Evolutionary conservation across 495 filamentous ascomycete species (phyloP).

Genomic region (Xylaria bambusicola): DNA sequence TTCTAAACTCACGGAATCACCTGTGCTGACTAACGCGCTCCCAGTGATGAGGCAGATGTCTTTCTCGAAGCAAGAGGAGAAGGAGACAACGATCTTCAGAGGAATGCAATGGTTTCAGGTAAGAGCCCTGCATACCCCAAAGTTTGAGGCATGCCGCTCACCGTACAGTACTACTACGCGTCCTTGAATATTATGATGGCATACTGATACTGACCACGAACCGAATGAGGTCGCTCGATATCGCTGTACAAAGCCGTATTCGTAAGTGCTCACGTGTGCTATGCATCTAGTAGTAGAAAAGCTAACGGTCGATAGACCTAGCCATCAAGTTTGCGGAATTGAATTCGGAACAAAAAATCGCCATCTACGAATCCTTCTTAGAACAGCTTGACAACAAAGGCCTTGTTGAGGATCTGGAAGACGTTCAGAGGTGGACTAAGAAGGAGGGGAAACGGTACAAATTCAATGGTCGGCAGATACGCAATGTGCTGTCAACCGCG

Average conservation of each 20-base stretch:
- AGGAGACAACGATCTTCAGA: constrained; percentile 10
- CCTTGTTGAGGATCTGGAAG: background rate
- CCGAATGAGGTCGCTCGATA: constrained; percentile 53
- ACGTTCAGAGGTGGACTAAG: background rate
- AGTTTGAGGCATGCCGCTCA: background rate
- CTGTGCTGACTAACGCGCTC: background rate
- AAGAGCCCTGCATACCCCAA: background rate
- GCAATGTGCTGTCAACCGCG: constrained; percentile 10
- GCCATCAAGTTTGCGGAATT: constrained; percentile 8
- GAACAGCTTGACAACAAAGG: constrained; percentile 1
- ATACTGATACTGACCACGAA: constrained; percentile 62
- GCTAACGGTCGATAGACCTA: constrained; percentile 1
- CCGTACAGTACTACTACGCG: constrained; percentile 48
- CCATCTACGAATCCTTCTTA: constrained; percentile 1
- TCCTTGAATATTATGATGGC: constrained; percentile 60
- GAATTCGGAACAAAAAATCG: background rate
- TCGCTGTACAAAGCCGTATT: constrained; percentile 36
- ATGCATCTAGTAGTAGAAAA: background rate
- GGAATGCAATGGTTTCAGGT: constrained; percentile 19
- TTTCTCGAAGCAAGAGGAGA: constrained; percentile 11
- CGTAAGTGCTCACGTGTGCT: background rate
- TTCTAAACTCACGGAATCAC: too few relatives aligned
- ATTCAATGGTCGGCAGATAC: constrained; percentile 17
- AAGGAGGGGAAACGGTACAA: background rate
- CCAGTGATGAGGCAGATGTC: constrained; percentile 14